A percentile compares a stretch with the other conserved stretches of the same genome.
Evolutionary conservation across 495 filamentous ascomycete species (phyloP).

Genomic region (Penicillium canescens): DNA sequence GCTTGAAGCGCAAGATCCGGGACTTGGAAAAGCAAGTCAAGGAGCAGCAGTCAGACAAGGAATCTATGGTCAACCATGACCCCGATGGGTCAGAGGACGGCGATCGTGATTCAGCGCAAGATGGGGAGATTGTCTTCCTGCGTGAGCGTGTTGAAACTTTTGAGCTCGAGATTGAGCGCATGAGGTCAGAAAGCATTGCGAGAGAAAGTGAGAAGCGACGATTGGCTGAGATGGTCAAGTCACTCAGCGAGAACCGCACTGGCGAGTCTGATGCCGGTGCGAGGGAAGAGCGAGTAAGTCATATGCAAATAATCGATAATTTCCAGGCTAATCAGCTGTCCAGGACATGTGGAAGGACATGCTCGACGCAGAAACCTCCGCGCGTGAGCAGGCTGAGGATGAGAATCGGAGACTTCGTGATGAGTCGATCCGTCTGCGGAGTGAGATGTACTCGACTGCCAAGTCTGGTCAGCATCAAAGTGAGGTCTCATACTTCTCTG

Average conservation of each 20-base stretch:
- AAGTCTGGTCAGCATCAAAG: conserved; percentile 50
- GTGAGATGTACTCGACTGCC: conserved; percentile 51
- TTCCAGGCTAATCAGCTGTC: conserved; percentile 5
- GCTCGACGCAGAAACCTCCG: conserved; percentile 86
- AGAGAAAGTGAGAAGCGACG: conserved; percentile 80
- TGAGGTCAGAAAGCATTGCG: conserved; percentile 71
- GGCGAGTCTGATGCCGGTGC: conserved; percentile 68
- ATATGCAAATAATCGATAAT: not conserved
- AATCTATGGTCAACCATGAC: conserved; percentile 59
- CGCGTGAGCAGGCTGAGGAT: conserved; percentile 86
- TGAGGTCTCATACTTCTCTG: conserved; percentile 61
- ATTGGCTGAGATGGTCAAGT: conserved; percentile 75
- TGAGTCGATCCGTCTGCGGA: conserved; percentile 74
- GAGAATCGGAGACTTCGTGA: conserved; percentile 84
- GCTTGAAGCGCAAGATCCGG: conserved; percentile 71
- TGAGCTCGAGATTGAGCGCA: conserved; percentile 76
- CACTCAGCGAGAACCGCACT: conserved; percentile 63
- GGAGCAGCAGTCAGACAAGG: conserved; percentile 58
- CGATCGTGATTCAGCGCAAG: conserved; percentile 50
- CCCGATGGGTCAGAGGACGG: conserved; percentile 63
- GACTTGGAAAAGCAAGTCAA: conserved; percentile 84
- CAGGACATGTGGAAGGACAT: conserved; percentile 92
- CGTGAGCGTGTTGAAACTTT: conserved; percentile 82
- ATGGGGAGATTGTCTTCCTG: conserved; percentile 81
- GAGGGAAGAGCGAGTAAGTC: conserved; percentile 73